A percentile compares a stretch with the other conserved stretches of the same genome.
Evolutionary conservation across 2,329 filamentous ascomycete species (phyloP).

Genomic region (Trichoderma asperellum): DNA sequence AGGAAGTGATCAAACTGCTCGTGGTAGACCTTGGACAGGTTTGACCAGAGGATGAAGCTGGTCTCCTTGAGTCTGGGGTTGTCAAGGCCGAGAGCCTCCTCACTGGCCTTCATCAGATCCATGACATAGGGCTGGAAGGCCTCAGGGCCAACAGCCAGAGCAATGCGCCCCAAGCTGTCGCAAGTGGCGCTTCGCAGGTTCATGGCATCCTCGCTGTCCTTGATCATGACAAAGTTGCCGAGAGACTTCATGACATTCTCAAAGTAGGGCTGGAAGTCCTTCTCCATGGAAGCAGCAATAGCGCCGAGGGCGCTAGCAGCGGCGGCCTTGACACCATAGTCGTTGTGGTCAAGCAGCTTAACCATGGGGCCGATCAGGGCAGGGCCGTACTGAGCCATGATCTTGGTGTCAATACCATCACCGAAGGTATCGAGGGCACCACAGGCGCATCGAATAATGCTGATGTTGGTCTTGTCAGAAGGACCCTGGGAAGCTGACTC

Average conservation of each 20-base stretch:
- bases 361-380: constrained; percentile 85
- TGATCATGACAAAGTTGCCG: constrained; percentile 80
- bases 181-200: constrained; percentile 87
- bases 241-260: constrained; percentile 88
- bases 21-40: constrained; percentile 90
- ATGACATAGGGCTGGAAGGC: constrained; percentile 90
- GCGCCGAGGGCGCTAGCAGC: constrained; percentile 89
- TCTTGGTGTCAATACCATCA: constrained; percentile 76
- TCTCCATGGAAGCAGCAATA: constrained; percentile 82
- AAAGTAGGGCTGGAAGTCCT: constrained; percentile 89
- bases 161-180: constrained; percentile 92
- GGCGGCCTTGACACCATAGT: constrained; percentile 87
- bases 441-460: constrained; percentile 88
- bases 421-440: constrained; percentile 90
- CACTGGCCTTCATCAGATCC: constrained; percentile 87
- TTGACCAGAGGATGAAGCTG: constrained; percentile 96
- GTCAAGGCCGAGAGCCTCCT: constrained; percentile 85
- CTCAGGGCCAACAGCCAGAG: constrained; percentile 80
- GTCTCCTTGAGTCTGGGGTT: constrained; percentile 93
- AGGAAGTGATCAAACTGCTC: constrained; percentile 81
- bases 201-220: constrained; percentile 87
- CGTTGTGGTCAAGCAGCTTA: constrained; percentile 78
- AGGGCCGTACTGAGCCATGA: constrained; percentile 79
- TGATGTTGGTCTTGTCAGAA: constrained; percentile 73
- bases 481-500: constrained; percentile 74